phyloP scores from a whole-genome alignment of 2,329 filamentous ascomycete species.

The Pseudodiploospora longispora region DNA sequence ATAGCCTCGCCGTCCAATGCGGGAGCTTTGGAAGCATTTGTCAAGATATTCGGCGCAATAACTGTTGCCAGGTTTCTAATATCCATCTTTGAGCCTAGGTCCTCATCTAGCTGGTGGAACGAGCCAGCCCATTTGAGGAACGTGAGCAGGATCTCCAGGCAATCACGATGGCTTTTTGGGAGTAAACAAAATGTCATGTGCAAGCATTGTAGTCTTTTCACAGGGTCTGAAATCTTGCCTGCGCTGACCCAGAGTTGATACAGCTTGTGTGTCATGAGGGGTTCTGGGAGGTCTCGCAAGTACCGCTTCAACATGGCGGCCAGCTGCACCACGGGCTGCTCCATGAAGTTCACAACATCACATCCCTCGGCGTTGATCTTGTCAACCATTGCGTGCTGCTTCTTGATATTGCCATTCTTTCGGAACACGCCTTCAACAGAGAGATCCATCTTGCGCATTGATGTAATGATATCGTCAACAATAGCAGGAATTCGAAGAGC shows the following conservation, averaged over 20 bases:
- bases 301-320: conserved; percentile 94
- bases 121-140: conserved; percentile 97
- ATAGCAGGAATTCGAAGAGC: conserved; percentile 86
- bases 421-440: conserved; percentile 97
- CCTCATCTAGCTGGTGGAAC: conserved; percentile 95
- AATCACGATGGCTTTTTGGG: conserved; percentile 87
- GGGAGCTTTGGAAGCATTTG: conserved; percentile 56
- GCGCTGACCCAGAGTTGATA: conserved; percentile 85
- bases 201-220: conserved; percentile 74
- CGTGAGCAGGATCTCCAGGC: conserved; percentile 87
- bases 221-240: conserved; percentile 76
- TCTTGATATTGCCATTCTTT: conserved; percentile 98
- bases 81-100: conserved; percentile 98
- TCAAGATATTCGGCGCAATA: conserved; percentile 91
- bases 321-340: conserved; percentile 86
- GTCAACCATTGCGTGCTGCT: conserved; percentile 77
- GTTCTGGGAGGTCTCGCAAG: conserved; percentile 87
- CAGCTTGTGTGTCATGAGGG: conserved; percentile 88
- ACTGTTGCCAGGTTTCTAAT: conserved; percentile 95
- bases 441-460: conserved; percentile 98
- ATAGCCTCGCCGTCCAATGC: conserved; percentile 82
- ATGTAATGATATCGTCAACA: conserved; percentile 86
- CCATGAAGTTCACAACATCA: conserved; percentile 76
- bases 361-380: conserved; percentile 79
- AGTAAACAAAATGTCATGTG: conserved; percentile 89